These are phyloP conservation scores for Candida xiaguanensis DNA, from an alignment of 805 yeast genomes.

Conservation along the genomic window DNA sequence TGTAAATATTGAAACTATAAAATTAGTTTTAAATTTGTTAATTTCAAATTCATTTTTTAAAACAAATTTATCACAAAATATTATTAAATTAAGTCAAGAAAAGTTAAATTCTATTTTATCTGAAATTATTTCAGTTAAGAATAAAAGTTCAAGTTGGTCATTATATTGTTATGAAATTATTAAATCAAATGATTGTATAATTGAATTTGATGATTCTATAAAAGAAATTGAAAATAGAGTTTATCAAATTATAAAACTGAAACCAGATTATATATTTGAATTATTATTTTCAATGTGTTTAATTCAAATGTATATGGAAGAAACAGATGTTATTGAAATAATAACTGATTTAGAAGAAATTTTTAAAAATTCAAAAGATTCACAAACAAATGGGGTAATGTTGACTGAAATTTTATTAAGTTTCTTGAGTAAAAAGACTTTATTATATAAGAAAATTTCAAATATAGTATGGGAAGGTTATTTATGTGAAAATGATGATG, in stretches of 20 bases:
- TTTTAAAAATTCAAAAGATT: conserved; percentile 39
- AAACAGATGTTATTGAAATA: conserved; percentile 69
- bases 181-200: conserved; percentile 16
- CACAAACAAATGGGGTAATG: conserved; percentile 26
- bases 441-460: conserved; percentile 34
- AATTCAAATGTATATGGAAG: conserved; percentile 74
- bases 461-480: conserved; percentile 39
- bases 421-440: conserved; percentile 40
- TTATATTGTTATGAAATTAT: conserved; percentile 44
- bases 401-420: conserved; percentile 42
- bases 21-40: conserved; percentile 35
- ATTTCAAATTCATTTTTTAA: conserved; percentile 41
- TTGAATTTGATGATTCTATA: conserved; percentile 59
- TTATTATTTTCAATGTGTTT: conserved; percentile 71
- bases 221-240: conserved; percentile 45
- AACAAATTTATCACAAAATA: conserved; percentile 23
- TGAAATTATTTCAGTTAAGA: conserved; percentile 45
- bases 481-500: conserved; percentile 27
- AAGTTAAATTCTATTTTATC: conserved; percentile 67
- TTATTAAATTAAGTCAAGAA: conserved; percentile 49
- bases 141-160: conserved; percentile 58
- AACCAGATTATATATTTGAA: conserved; percentile 58
- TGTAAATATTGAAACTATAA: conserved; percentile 15
- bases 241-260: conserved; percentile 40
- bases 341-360: conserved; percentile 69